phyloP scores from a whole-genome alignment of 2,329 filamentous ascomycete species.

The Chaetomiaceae sp. region DNA sequence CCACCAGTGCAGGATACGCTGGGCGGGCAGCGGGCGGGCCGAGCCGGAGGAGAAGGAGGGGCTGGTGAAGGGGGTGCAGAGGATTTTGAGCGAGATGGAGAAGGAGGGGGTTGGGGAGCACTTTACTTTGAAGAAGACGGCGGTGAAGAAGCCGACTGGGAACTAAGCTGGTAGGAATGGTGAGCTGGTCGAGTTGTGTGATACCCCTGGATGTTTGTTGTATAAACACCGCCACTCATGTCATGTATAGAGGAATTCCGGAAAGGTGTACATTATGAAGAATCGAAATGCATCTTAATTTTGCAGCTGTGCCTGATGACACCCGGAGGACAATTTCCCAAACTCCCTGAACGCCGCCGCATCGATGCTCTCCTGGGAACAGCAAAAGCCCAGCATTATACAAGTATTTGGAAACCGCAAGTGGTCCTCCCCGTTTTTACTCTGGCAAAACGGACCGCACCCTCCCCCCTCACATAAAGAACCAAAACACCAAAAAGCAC shows the following conservation, averaged over 20 bases:
- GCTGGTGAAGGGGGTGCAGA: conserved; percentile 59
- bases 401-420: neutral
- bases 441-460: neutral
- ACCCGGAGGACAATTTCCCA: neutral
- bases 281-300: neutral
- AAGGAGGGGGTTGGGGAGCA: conserved; percentile 28
- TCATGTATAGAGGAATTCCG: neutral
- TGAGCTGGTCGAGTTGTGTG: neutral
- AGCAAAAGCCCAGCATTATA: neutral
- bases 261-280: neutral
- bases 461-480: conserved; percentile 53
- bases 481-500: conserved; percentile 83
- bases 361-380: neutral
- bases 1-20: conserved; percentile 80
- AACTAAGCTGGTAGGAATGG: conserved; percentile 1
- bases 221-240: conserved; percentile 14
- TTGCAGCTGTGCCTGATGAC: neutral
- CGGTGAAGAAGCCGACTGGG: conserved; percentile 7
- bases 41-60: conserved; percentile 62
- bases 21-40: conserved; percentile 78
- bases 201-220: conserved; percentile 15
- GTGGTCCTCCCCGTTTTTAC: neutral
- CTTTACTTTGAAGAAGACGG: conserved; percentile 12
- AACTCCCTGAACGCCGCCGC: conserved; percentile 4
- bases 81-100: conserved; percentile 57